Conservation (phyloP, 2,329 filamentous ascomycete species). For the Cylindrodendrum hubeiense region DNA sequence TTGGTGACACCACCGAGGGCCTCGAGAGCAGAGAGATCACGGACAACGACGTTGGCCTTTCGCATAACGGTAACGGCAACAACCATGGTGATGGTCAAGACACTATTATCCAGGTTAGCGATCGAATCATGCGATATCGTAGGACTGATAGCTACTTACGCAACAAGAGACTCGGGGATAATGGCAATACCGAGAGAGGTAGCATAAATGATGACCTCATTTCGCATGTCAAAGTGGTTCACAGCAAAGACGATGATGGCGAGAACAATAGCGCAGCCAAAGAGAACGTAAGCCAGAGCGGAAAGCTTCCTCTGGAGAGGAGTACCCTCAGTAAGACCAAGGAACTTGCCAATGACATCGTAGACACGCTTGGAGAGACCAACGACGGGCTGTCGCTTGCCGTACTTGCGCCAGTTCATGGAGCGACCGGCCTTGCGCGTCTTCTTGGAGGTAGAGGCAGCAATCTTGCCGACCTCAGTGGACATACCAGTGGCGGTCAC, state of each 20-base stretch:
- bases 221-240: slow-evolving; percentile 64
- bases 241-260: slow-evolving; percentile 70
- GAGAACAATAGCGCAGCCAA: slow-evolving; percentile 74
- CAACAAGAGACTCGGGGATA: slow-evolving; percentile 74
- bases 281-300: slow-evolving; percentile 81
- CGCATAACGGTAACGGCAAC: slow-evolving; percentile 75
- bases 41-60: slow-evolving; percentile 73
- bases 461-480: slow-evolving; percentile 79
- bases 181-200: slow-evolving; percentile 72
- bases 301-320: slow-evolving; percentile 84
- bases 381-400: slow-evolving; percentile 62
- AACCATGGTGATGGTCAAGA: slow-evolving; percentile 78
- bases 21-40: slow-evolving; percentile 76
- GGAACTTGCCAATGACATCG: slow-evolving; percentile 67
- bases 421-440: slow-evolving; percentile 66
- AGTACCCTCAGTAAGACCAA: slow-evolving; percentile 75
- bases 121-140: neutral
- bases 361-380: slow-evolving; percentile 61
- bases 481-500: slow-evolving; percentile 79
- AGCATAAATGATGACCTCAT: slow-evolving; percentile 69
- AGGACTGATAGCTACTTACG: slow-evolving; percentile 53
- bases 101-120: slow-evolving; percentile 48
- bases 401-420: slow-evolving; percentile 66
- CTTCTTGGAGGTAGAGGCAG: slow-evolving; percentile 66
- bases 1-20: slow-evolving; percentile 78